phyloP scores from a whole-genome alignment of 2,329 filamentous ascomycete species.

The Aspergillus costaricaensis region DNA sequence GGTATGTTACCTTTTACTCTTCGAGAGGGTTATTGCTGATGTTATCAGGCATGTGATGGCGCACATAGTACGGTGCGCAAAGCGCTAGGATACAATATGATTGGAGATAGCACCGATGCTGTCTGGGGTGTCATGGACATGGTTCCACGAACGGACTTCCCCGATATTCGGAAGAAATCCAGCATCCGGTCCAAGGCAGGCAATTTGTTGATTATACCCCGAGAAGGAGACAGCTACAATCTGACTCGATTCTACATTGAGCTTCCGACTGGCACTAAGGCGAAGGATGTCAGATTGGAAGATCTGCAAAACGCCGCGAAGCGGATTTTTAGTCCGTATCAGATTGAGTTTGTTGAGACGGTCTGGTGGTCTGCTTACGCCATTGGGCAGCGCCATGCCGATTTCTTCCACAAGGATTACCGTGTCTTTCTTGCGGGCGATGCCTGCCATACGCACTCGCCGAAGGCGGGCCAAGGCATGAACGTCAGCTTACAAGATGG shows the following conservation, averaged over 20 bases:
- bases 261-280: conserved; percentile 52
- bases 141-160: conserved; percentile 52
- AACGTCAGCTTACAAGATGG: conserved; percentile 58
- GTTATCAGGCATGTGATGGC: conserved; percentile 50
- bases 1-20: conserved; percentile 38
- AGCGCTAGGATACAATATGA: conserved; percentile 53
- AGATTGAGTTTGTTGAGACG: conserved; percentile 57
- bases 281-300: conserved; percentile 55
- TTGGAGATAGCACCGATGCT: conserved; percentile 59
- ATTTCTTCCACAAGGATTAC: conserved; percentile 65
- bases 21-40: neutral
- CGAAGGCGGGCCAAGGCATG: conserved; percentile 68
- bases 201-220: conserved; percentile 54
- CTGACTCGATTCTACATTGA: conserved; percentile 66
- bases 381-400: conserved; percentile 70
- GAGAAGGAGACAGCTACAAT: conserved; percentile 56
- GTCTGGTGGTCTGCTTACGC: conserved; percentile 72
- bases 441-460: conserved; percentile 69
- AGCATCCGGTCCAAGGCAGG: conserved; percentile 51
- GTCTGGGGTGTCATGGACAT: conserved; percentile 62
- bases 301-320: conserved; percentile 57
- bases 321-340: conserved; percentile 57
- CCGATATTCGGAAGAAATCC: conserved; percentile 54
- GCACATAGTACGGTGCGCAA: conserved; percentile 46
- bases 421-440: conserved; percentile 71